Base-by-base conservation (phyloP, 345 rosid genomes). In the Syzygium oleosum region DNA sequence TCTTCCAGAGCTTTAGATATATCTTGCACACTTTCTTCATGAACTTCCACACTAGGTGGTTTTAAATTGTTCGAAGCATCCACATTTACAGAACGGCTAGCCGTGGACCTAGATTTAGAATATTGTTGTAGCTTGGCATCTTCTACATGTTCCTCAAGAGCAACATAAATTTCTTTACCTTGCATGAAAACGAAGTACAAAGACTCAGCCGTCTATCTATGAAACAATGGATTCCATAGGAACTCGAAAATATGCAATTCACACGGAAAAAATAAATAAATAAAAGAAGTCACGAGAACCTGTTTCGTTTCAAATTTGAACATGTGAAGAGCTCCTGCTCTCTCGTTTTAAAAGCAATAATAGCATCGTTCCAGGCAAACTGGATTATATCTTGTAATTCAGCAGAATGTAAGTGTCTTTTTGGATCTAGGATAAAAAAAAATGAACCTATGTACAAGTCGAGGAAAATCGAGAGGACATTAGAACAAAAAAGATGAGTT, bases 81-180 rank as follows among this genome's bases (percentile, higher is more conserved):
- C 43, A 41, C 5, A 41, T 41, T 41, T 41, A 41, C 43, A 41
- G 43, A 41, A 41, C 4, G 43, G 43, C 43, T 41, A 41, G 43
- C 43, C 6, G 4, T 41, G 43, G 43, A 41, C 43, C 43, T 41
- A 41, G 43, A 41, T 5, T 41, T 5, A 41, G 43, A 41, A 41
- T 41, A 41, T 41, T 5, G 43, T 88, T 94, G 95, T 90, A 97
- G 86, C 99, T 95, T 97, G 85, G 95, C 97, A 92, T 97, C 99
- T 91, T 96, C 96, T 89, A 96, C 96, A 91, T 95, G 99, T 80
- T 99, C 95, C 91, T 96, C 98, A 87, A 97, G 94, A 88, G 99
- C 99, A 85, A 95, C 99, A 93, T 98, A 96, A 78, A 97, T 94
- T 91, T 97, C 99, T 91, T 97, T 97, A 89, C 99, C 99, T 98